phyloP scores from a whole-genome alignment of 2,329 filamentous ascomycete species.

The Ophiostoma australiae region DNA sequence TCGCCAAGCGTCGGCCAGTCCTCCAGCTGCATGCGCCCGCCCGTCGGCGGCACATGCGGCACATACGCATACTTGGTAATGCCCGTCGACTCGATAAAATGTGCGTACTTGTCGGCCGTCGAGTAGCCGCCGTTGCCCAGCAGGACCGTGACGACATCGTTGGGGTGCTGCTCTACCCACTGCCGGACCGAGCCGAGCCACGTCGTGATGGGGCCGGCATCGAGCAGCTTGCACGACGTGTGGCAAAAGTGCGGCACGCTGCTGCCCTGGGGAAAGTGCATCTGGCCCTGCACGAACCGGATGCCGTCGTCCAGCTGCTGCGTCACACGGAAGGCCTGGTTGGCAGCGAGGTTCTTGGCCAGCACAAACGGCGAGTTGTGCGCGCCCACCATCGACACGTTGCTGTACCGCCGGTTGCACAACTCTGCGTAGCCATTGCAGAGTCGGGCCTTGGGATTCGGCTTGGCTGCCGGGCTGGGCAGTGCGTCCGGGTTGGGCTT shows the following conservation, averaged over 20 bases:
- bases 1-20: conserved; percentile 81
- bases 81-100: conserved; percentile 65
- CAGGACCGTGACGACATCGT: conserved; percentile 82
- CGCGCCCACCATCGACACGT: conserved; percentile 70
- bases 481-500: not conserved
- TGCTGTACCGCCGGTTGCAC: conserved; percentile 70
- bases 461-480: not conserved
- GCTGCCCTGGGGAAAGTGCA: conserved; percentile 46
- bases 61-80: conserved; percentile 62
- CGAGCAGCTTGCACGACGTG: conserved; percentile 73
- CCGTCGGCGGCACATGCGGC: conserved; percentile 52
- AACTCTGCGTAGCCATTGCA: conserved; percentile 78
- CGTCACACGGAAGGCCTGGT: conserved; percentile 64
- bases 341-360: conserved; percentile 66
- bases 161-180: conserved; percentile 74
- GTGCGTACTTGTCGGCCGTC: conserved; percentile 57
- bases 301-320: conserved; percentile 74
- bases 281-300: conserved; percentile 59
- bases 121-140: conserved; percentile 79
- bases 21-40: conserved; percentile 54
- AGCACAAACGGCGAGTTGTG: conserved; percentile 79
- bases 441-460: conserved; percentile 32
- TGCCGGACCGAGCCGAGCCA: conserved; percentile 64
- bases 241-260: conserved; percentile 71
- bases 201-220: conserved; percentile 70